Evolutionary conservation across 2,329 filamentous ascomycete genomes (phyloP), one percentile per base, ranked within the genome.

Genomic region (Macrophomina phaseolina): DNA sequence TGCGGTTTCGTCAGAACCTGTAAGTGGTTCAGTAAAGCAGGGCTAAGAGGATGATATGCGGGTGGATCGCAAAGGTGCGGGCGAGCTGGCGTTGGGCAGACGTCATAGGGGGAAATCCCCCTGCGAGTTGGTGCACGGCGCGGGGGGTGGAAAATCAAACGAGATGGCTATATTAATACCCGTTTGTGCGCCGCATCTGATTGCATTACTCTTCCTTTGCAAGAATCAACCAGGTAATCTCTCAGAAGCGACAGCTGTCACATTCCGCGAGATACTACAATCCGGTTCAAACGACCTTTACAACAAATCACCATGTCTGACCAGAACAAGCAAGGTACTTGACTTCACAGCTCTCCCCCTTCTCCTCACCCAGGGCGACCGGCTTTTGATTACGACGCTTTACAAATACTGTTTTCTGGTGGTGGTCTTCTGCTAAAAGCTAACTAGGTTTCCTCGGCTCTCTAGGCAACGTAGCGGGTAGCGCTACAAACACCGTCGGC

Each of bases 31-130:
- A 45, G 14, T 45, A 16, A 49, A 62, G 48, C 77, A 79, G 67
- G 68, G 75, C 58, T 76, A 76, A 68, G 75, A 70, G 23, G 23
- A 23, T 23, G 23, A 23, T 23, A 3, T n/a, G 53, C 30, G n/a
- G 73, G 64, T 58, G 72, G 70, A 69, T 70, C 65, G 42, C 67
- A 70, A 32, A 23, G 70, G 67, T 28, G 70, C 66, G 49, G 68
- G 65, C 64, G 61, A 23, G 23, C 70, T 49, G 67, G 64, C 36
- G 71, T 62, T 23, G 45, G 42, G 40, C n/a, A 49, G 42, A 62
- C 58, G 58, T 62, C 58, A 62, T 62, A 62, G 58, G n/a, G 49
- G 45, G 12, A 12, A 23, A 23, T 23, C 23, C 38, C 40, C 56
- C 14, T 48, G 58, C 32, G 18, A 18, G 16, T 23, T 14, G 18